Evolutionary conservation across 148 eudicot genomes (phyloP).

Genomic region (Linanthus parryae): DNA sequence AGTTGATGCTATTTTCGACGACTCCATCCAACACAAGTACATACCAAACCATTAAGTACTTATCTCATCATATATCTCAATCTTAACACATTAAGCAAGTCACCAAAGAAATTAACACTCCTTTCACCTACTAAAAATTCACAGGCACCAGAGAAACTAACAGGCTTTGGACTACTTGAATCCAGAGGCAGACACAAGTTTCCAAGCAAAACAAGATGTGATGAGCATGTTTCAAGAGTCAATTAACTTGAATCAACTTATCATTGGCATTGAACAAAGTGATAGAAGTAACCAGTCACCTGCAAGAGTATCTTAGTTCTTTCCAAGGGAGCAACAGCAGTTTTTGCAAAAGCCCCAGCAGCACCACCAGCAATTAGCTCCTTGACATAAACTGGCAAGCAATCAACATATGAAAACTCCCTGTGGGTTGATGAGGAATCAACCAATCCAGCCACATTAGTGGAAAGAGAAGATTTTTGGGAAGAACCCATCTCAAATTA

Average conservation of each 20-base stretch:
- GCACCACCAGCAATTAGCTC: slow-evolving; percentile 98
- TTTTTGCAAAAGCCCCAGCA: slow-evolving; percentile 89
- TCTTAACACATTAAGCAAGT: too few species aligned
- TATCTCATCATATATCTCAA: too few species aligned
- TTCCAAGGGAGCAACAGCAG: slow-evolving; percentile 94
- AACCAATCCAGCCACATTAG: slow-evolving; percentile 57
- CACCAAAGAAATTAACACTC: not conserved
- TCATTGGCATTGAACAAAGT: too few species aligned
- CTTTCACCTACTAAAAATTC: not conserved
- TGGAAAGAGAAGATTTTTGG: slow-evolving; percentile 54
- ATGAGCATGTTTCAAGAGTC: not conserved
- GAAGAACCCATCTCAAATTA: slow-evolving; percentile 53
- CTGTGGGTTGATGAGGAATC: slow-evolving; percentile 28
- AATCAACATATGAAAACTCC: slow-evolving; percentile 40
- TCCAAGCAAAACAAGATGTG: not conserved
- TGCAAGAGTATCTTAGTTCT: slow-evolving; percentile 90
- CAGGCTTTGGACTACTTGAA: not conserved
- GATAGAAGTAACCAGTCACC: slow-evolving; percentile 22
- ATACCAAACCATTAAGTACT: too few species aligned
- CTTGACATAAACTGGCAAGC: slow-evolving; percentile 68
- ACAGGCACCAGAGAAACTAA: not conserved
- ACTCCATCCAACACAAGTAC: too few species aligned
- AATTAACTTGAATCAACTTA: not conserved
- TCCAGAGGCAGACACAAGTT: not conserved
- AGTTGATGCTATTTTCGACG: too few species aligned